phyloP scores from a whole-genome alignment of 345 rosid genomes.

The Lepidium aucheri region DNA sequence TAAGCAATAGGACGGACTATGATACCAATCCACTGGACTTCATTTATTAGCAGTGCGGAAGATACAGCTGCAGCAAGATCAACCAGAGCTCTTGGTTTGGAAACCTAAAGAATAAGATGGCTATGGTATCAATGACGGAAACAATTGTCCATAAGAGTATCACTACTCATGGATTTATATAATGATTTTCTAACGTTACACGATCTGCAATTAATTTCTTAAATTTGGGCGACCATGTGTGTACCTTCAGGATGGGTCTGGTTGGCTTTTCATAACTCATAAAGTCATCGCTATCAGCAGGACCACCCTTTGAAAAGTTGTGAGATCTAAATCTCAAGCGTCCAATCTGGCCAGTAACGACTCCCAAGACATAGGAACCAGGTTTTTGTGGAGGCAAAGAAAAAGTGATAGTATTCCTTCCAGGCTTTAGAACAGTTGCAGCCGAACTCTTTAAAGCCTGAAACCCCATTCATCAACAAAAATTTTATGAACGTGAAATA shows the following conservation, averaged over 20 bases:
- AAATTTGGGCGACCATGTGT: slow-evolving; percentile 13
- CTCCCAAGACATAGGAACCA: slow-evolving; percentile 92
- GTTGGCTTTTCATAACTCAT: slow-evolving; percentile 97
- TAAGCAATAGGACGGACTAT: slow-evolving; percentile 67
- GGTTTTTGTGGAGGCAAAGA: slow-evolving; percentile 87
- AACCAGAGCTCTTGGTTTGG: slow-evolving; percentile 87
- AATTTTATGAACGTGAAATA: background rate
- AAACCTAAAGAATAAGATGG: slow-evolving; percentile 46
- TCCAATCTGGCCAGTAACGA: slow-evolving; percentile 91
- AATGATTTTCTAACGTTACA: background rate
- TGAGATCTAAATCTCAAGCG: slow-evolving; percentile 90
- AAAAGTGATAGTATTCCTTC: slow-evolving; percentile 61
- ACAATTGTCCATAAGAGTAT: slow-evolving; percentile 6
- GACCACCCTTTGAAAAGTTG: slow-evolving; percentile 91
- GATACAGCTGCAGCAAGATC: slow-evolving; percentile 87
- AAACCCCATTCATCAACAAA: slow-evolving; percentile 26
- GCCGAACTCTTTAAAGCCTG: slow-evolving; percentile 75
- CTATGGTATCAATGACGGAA: slow-evolving; percentile 19
- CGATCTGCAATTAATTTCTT: background rate
- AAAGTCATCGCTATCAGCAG: slow-evolving; percentile 92
- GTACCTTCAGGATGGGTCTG: slow-evolving; percentile 84
- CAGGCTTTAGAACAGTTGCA: slow-evolving; percentile 67
- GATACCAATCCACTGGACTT: slow-evolving; percentile 91
- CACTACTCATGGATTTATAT: slow-evolving; percentile 5
- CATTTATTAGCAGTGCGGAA: slow-evolving; percentile 80